Evolutionary conservation across 2,329 filamentous ascomycete genomes (phyloP), one percentile per base, ranked within the genome.

Genomic region (Pestalotiopsis sp.): DNA sequence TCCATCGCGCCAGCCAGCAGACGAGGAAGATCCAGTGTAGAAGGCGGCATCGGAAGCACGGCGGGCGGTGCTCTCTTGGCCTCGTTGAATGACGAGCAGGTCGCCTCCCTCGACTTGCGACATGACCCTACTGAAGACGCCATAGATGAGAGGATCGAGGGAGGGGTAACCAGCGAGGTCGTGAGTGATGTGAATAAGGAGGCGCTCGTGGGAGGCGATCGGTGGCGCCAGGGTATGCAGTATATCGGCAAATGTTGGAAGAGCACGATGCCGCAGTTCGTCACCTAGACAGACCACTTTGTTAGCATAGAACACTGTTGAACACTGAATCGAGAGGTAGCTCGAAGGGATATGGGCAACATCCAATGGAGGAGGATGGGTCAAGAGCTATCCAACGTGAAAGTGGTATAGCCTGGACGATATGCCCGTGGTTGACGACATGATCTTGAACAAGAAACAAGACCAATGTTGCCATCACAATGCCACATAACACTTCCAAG

Each of bases 91-190:
- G 67, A 99, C 96, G 66, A 98, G 87, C 20, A 99, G 86, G 76
- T 98, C 96, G 67, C 96, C 96, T 72, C 96, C 96, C 82, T 99
- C 96, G 60, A 99, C 96, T 82, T 99, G 96, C n/a, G 94, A 89
- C 96, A 99, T 99, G 76, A 99, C 95, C 66, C 94, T 91, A 67
- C 92, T 92, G 83, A 99, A 99, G 71, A 96, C 94, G 68, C 88
- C 88, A 81, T 98, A 94, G 75, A 98, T 93, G 67, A 98, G 88
- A 20, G 95, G 94, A 78, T 98, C 95, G 74, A 99, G 90, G 20
- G 94, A 95, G 2, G 96, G 96, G 79, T 99, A 99, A 74, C 94
- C 94, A 73, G 94, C 91, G 58, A 99, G 89, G 80, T 98, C 96
- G 84, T 99, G 96, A 9, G 95, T 97, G 72, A 96, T 97, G 83